Percentiles rank a stretch among this genome's conserved stretches.
phyloP scores from a whole-genome alignment of 129 eudicot genomes.

The Apium graveolens region DNA sequence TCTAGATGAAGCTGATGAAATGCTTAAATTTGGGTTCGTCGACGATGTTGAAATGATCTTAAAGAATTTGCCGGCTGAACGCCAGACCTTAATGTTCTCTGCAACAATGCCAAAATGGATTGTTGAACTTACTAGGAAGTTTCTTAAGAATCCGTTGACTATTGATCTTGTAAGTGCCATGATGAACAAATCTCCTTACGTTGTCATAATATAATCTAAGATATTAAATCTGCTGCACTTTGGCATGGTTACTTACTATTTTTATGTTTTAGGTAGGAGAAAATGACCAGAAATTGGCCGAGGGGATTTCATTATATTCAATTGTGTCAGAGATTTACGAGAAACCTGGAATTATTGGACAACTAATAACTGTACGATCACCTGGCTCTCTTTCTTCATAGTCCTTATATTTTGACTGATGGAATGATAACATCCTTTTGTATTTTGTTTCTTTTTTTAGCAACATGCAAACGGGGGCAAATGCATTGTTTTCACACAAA shows the following conservation, averaged over 20 bases:
- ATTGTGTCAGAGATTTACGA: conserved; percentile 45
- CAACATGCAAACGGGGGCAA: conserved; percentile 96
- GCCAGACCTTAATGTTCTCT: conserved; percentile 90
- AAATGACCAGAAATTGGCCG: conserved; percentile 85
- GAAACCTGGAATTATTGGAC: conserved; percentile 64
- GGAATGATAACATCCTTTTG: background rate
- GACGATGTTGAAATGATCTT: conserved; percentile 86
- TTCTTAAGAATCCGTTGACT: conserved; percentile 53
- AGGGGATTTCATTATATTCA: conserved; percentile 73
- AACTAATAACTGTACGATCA: conserved; percentile 52
- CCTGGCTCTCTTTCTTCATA: background rate
- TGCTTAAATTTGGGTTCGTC: conserved; percentile 81
- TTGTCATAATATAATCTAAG: background rate
- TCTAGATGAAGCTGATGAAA: conserved; percentile 95
- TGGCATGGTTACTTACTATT: background rate
- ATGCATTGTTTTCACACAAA: conserved; percentile 81
- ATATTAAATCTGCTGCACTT: background rate
- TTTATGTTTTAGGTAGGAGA: conserved; percentile 69
- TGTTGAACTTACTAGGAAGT: conserved; percentile 60
- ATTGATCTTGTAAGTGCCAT: conserved; percentile 68
- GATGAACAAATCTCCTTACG: background rate
- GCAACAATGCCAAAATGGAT: conserved; percentile 98
- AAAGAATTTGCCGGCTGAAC: conserved; percentile 46
- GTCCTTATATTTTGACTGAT: background rate
- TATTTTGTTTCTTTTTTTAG: conserved; percentile 19